Evolutionary conservation across 2,329 filamentous ascomycete species (phyloP), one percentile per base, ranked within the genome.

Genomic region (Sarocladiaceae sp.): DNA sequence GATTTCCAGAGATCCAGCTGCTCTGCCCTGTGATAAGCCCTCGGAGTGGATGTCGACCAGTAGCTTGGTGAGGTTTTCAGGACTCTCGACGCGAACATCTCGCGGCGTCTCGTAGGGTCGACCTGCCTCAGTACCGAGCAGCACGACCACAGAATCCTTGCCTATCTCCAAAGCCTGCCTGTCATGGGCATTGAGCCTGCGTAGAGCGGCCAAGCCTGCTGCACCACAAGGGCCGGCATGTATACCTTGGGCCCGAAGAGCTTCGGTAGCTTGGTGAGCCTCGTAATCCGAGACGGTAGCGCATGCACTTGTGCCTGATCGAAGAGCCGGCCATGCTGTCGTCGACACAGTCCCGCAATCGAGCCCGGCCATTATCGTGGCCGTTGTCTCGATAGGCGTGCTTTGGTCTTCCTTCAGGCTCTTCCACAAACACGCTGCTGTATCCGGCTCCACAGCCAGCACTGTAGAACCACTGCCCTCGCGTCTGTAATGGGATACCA

Each of bases 301-400:
- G 43, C 73, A 75, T 1, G 72, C 76, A 61, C 85, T 78, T 0
- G 87, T 70, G 1, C 80, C 75, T 0, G 65, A 56, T 6, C 66
- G 60, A 3, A 90, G 57, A 0, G 78, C 56, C 0, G 77, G 69
- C 81, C 83, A 90, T 0, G 83, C 80, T 1, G 73, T 78, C 0
- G 67, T 67, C 0, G 83, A 86, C 0, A 85, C 69, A 0, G 80
- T 85, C 0, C 83, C 83, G 48, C 84, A 89, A 51, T 85, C 80
- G 66, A 89, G 76, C 0, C 84, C 85, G 31, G 74, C 72, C 83
- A 89, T 88, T 52, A 86, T 86, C 0, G 82, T 88, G 3, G 74
- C 63, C 0, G 65, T 67, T 0, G 82, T 86, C 6, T 58, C 47
- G 1, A 84, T 69, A 0, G 73, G 59, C 0, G 66, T 68, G 3